Percentiles rank a stretch among this genome's conserved stretches.
phyloP scores from a whole-genome alignment of 352 stramenopile genomes.

The Globisporangium echinulatum region DNA sequence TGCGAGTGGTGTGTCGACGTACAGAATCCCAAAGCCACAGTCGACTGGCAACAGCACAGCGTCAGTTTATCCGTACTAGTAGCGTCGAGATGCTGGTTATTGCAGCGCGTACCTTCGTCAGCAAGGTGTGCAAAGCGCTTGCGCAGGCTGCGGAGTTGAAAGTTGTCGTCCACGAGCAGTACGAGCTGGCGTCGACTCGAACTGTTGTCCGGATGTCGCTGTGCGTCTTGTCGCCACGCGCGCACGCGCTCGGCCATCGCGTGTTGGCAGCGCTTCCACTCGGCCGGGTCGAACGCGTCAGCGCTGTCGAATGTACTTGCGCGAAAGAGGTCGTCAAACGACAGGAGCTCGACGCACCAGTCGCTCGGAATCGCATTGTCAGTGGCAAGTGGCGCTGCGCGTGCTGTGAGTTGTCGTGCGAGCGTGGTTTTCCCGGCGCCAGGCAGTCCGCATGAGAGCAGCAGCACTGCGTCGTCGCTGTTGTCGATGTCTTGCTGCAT shows the following conservation, averaged over 20 bases:
- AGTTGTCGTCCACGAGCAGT: constrained; percentile 68
- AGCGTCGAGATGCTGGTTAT: neutral
- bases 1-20: constrained; percentile 20
- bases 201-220: neutral
- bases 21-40: constrained; percentile 43
- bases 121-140: constrained; percentile 64
- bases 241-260: constrained; percentile 32
- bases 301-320: neutral
- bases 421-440: constrained; percentile 68
- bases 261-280: constrained; percentile 48
- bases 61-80: neutral
- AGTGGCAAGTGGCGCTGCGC: neutral
- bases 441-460: constrained; percentile 60
- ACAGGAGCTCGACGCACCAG: constrained; percentile 27
- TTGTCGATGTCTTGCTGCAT: neutral
- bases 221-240: constrained; percentile 5
- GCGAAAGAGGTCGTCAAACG: constrained; percentile 55
- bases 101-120: constrained; percentile 22
- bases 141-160: constrained; percentile 57
- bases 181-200: constrained; percentile 18
- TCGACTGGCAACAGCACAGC: constrained; percentile 15
- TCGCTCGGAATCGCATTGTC: too few species aligned
- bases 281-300: constrained; percentile 33
- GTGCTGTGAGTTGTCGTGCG: constrained; percentile 1
- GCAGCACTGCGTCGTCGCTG: constrained; percentile 17